A percentile compares a stretch with the other conserved stretches of the same genome.
Evolutionary conservation across 1,284 basidiomycete genomes (phyloP).

Genomic region (Pyrrhoderma noxium): DNA sequence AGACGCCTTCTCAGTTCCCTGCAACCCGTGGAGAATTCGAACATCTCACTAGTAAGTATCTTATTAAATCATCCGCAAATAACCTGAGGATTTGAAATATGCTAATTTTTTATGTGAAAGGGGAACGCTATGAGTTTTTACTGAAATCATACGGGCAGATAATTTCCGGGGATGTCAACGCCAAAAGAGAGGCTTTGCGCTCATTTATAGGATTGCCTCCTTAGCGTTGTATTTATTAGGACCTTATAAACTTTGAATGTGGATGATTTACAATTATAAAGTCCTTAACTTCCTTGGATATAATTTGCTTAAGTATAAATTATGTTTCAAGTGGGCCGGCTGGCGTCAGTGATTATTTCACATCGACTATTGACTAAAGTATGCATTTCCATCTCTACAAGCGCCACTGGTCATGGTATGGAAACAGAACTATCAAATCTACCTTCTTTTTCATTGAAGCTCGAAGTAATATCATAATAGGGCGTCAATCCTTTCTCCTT

Average conservation of each 20-base stretch:
- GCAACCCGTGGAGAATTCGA: constrained; percentile 36
- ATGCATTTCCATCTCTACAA: not conserved
- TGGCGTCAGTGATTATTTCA: not conserved
- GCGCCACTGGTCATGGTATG: not conserved
- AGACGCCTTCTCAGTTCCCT: constrained; percentile 31
- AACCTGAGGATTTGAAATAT: not conserved
- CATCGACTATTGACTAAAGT: not conserved
- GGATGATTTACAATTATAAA: not conserved
- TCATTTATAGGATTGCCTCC: constrained; percentile 32
- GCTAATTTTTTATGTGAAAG: not conserved
- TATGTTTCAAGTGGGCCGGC: not conserved
- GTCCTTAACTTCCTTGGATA: not conserved
- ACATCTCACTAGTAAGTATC: constrained; percentile 32
- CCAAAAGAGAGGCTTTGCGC: constrained; percentile 32
- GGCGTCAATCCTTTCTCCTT: no score
- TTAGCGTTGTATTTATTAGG: not conserved
- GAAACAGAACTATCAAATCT: no score
- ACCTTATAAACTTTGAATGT: no score
- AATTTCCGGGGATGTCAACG: constrained; percentile 29
- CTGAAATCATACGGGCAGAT: constrained; percentile 31
- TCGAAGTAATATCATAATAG: no score
- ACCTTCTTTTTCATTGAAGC: no score
- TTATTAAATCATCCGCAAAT: not conserved
- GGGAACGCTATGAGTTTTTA: constrained; percentile 34
- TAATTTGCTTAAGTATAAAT: not conserved